phyloP scores from a whole-genome alignment of 2,329 filamentous ascomycete genomes.

The Decorospora gaudefroyi region DNA sequence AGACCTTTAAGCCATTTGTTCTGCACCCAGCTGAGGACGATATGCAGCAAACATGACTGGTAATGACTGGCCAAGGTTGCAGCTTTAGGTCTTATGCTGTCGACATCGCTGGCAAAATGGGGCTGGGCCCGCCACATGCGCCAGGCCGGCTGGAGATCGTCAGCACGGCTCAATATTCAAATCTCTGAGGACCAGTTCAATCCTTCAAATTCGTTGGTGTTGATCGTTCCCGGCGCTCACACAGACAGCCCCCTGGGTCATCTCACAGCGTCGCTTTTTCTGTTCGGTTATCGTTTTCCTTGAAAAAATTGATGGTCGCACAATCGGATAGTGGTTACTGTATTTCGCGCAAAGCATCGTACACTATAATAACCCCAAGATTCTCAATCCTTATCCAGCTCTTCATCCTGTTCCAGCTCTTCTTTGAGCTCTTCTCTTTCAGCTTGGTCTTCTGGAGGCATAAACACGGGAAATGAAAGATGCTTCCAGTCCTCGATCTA shows the following conservation, averaged over 20 bases:
- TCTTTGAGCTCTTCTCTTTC: slow-evolving; percentile 22
- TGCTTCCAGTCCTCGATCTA: slow-evolving; percentile 39
- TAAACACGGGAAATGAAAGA: slow-evolving; percentile 28
- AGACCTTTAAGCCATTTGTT: slow-evolving; percentile 1
- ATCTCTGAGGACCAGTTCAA: too few species aligned
- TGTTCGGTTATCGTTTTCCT: too few species aligned
- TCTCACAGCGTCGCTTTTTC: too few species aligned
- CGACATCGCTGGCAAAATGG: too few species aligned
- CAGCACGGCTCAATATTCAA: too few species aligned
- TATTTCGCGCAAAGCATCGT: background rate
- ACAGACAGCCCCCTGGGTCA: too few species aligned
- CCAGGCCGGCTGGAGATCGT: too few species aligned
- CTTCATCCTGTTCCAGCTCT: slow-evolving; percentile 31
- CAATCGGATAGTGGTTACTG: background rate
- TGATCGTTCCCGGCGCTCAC: too few species aligned
- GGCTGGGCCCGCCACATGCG: too few species aligned
- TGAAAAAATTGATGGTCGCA: background rate
- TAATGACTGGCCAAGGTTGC: background rate
- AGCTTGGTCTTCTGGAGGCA: slow-evolving; percentile 28
- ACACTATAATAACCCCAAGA: background rate
- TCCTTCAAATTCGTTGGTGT: too few species aligned
- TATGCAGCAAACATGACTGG: too few species aligned
- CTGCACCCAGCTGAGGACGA: slow-evolving; percentile 1
- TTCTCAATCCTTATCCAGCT: slow-evolving; percentile 30
- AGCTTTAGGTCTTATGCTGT: background rate